These are phyloP conservation scores for Skeletonema grethae DNA, from an alignment of 108 stramenopile species.

Conservation along the genomic window DNA sequence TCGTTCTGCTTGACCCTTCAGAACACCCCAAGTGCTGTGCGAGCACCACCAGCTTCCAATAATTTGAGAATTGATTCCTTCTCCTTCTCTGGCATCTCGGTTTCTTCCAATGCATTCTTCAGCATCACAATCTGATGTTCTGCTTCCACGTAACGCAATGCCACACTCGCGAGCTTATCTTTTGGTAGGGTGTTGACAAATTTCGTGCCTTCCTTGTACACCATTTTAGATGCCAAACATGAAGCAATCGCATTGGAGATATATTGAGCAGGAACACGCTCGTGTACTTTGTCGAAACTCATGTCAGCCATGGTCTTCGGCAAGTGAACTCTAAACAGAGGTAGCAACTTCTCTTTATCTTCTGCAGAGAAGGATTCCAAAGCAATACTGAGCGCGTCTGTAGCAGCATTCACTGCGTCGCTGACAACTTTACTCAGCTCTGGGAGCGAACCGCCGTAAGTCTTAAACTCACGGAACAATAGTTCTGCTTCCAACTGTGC, in stretches of 20 bases:
- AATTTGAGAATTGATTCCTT: slow-evolving; percentile 73
- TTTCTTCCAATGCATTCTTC: slow-evolving; percentile 53
- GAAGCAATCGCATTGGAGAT: slow-evolving; percentile 93
- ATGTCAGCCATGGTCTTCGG: slow-evolving; percentile 90
- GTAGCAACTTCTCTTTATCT: slow-evolving; percentile 71
- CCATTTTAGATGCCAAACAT: slow-evolving; percentile 91
- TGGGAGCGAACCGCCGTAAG: slow-evolving; percentile 79
- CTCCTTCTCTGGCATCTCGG: slow-evolving; percentile 66
- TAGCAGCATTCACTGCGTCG: slow-evolving; percentile 89
- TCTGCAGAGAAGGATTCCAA: slow-evolving; percentile 71
- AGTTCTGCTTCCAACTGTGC: slow-evolving; percentile 94
- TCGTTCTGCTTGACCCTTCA: slow-evolving; percentile 10
- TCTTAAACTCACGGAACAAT: slow-evolving; percentile 95
- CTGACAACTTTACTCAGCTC: slow-evolving; percentile 88
- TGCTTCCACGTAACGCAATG: slow-evolving; percentile 77
- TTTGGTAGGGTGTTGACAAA: slow-evolving; percentile 82
- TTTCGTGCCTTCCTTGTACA: slow-evolving; percentile 96
- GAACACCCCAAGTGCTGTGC: slow-evolving; percentile 68
- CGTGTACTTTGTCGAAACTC: slow-evolving; percentile 76
- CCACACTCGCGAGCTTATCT: slow-evolving; percentile 69
- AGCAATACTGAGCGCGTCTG: slow-evolving; percentile 88
- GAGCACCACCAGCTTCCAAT: slow-evolving; percentile 83
- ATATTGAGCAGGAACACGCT: slow-evolving; percentile 90
- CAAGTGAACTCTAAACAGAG: slow-evolving; percentile 86
- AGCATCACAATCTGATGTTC: slow-evolving; percentile 78